Evolutionary conservation across 805 yeast genomes (phyloP).

Genomic region (Hanseniaspora occidentalis): DNA sequence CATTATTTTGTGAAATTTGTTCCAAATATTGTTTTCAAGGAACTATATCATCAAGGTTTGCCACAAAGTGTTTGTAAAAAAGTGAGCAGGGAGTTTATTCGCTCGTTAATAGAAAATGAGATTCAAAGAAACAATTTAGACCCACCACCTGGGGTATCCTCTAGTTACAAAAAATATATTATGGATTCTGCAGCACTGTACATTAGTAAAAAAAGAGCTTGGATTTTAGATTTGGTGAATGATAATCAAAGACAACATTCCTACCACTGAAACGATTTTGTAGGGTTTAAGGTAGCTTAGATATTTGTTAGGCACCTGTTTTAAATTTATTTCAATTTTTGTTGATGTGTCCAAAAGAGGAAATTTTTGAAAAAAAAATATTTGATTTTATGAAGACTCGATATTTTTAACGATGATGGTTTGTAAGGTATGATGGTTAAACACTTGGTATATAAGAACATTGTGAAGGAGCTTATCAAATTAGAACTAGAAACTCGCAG

Average conservation of each 20-base stretch:
- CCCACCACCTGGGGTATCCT: neutral
- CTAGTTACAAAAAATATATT: neutral
- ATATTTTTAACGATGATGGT: no score
- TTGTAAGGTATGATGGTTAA: no score
- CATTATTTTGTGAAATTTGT: slow-evolving; percentile 54
- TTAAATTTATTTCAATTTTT: neutral
- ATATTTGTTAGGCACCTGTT: neutral
- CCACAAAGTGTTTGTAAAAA: slow-evolving; percentile 65
- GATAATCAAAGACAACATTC: no score
- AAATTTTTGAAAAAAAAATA: neutral
- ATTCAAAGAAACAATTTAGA: slow-evolving; percentile 17
- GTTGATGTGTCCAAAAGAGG: neutral
- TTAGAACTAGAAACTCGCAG: no score
- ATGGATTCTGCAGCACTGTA: neutral
- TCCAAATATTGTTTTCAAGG: slow-evolving; percentile 61
- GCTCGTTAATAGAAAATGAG: slow-evolving; percentile 54
- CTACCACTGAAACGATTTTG: neutral
- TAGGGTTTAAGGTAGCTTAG: neutral
- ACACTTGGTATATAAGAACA: no score
- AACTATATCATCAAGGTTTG: slow-evolving; percentile 63
- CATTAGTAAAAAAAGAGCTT: neutral
- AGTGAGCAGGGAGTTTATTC: neutral
- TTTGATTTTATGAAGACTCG: neutral
- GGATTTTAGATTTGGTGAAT: neutral
- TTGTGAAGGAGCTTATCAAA: no score